These are phyloP conservation scores for Evernia prunastri DNA, from an alignment of 495 filamentous ascomycete genomes.

Conservation along the genomic window DNA sequence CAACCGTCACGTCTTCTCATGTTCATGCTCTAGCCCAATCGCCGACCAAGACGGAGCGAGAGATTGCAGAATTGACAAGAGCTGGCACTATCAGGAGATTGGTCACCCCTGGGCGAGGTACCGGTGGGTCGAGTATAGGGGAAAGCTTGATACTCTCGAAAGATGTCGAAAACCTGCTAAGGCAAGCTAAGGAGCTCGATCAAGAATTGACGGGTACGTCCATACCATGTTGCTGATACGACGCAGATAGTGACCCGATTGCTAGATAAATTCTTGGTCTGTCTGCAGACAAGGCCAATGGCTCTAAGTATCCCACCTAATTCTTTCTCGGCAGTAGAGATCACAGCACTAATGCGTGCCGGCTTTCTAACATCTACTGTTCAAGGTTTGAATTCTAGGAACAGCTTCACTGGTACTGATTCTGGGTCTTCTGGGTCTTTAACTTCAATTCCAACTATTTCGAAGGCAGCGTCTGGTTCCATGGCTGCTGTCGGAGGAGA, in stretches of 20 bases:
- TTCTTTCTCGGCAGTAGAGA: conserved; percentile 46
- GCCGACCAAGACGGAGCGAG: conserved; percentile 65
- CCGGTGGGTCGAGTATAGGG: conserved; percentile 52
- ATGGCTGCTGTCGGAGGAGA: conserved; percentile 56
- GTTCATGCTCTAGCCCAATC: conserved; percentile 59
- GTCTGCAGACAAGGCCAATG: conserved; percentile 50
- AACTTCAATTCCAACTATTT: conserved; percentile 47
- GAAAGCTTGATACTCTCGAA: conserved; percentile 61
- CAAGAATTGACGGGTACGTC: conserved; percentile 42
- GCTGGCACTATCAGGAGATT: conserved; percentile 58
- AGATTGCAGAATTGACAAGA: conserved; percentile 57
- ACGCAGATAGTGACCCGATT: background rate
- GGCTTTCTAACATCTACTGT: conserved; percentile 64
- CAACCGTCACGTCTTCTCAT: conserved; percentile 64
- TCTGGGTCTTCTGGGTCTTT: conserved; percentile 36
- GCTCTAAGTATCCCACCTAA: conserved; percentile 43
- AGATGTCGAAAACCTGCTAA: conserved; percentile 57
- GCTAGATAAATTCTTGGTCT: conserved; percentile 47
- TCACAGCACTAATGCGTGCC: conserved; percentile 54
- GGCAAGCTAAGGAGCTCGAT: conserved; percentile 38
- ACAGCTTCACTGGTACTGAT: conserved; percentile 49
- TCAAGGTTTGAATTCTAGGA: conserved; percentile 39
- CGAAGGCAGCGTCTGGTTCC: conserved; percentile 55
- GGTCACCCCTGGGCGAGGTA: conserved; percentile 57
- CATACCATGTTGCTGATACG: background rate